phyloP scores from a whole-genome alignment of 2,329 filamentous ascomycete species.

The Parafenestella ontariensis region DNA sequence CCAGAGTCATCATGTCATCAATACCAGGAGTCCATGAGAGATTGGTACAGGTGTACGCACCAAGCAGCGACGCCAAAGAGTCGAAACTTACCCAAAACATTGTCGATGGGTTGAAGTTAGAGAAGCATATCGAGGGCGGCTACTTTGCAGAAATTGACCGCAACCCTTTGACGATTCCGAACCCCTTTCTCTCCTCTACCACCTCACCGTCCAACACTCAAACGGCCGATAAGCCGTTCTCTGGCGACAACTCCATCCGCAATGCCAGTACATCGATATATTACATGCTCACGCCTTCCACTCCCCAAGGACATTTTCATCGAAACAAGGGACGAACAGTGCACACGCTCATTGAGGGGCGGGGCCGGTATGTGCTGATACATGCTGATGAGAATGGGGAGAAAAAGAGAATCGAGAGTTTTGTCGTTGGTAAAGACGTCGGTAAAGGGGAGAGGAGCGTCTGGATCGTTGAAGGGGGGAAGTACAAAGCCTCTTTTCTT shows the following conservation, averaged over 20 bases:
- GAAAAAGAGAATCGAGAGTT: constrained; percentile 65
- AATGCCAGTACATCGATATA: constrained; percentile 68
- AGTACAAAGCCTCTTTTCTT: constrained; percentile 70
- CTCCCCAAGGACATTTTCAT: constrained; percentile 67
- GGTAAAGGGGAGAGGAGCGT: constrained; percentile 66
- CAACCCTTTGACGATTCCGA: constrained; percentile 57
- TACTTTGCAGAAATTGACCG: constrained; percentile 59
- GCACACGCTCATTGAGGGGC: constrained; percentile 69
- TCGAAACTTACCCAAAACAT: constrained; percentile 16
- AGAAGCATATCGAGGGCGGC: constrained; percentile 59
- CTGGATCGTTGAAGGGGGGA: constrained; percentile 73
- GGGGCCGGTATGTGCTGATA: constrained; percentile 70
- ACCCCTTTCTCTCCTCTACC: constrained; percentile 54
- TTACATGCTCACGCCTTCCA: constrained; percentile 67
- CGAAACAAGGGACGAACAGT: constrained; percentile 67
- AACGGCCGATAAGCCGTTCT: constrained; percentile 47
- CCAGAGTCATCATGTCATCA: not conserved
- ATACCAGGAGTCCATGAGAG: not conserved
- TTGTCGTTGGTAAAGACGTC: constrained; percentile 67
- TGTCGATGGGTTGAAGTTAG: constrained; percentile 48
- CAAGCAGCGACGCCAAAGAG: constrained; percentile 8
- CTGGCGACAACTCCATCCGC: constrained; percentile 52
- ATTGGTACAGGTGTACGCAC: not conserved
- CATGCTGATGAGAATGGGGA: constrained; percentile 59
- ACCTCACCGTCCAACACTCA: constrained; percentile 4